Evolutionary conservation across 148 eudicot genomes (phyloP).

Genomic region (Pharnaceum exiguum): DNA sequence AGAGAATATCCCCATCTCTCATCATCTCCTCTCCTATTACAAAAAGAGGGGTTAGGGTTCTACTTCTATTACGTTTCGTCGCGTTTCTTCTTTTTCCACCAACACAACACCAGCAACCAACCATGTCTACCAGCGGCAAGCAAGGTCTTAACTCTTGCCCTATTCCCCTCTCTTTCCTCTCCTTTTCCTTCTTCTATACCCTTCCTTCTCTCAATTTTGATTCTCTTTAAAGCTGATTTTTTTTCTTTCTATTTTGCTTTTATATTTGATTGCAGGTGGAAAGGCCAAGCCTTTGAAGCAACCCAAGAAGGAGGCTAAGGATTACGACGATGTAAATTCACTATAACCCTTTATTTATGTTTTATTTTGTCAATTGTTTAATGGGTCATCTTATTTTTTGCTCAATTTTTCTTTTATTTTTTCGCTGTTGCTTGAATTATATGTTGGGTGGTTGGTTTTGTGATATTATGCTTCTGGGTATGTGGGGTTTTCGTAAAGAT

Average conservation of each 20-base stretch:
- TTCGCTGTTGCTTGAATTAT: neutral
- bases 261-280: conserved; percentile 44
- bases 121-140: conserved; percentile 59
- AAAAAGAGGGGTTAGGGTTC: neutral
- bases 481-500: no score
- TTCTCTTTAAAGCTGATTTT: neutral
- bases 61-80: neutral
- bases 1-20: neutral
- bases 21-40: neutral
- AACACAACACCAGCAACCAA: conserved; percentile 16
- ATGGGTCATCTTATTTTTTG: neutral
- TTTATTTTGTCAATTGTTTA: neutral
- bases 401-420: neutral
- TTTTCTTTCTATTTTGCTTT: neutral
- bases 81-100: neutral
- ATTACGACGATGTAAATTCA: conserved; percentile 65
- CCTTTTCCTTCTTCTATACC: neutral
- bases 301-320: conserved; percentile 72
- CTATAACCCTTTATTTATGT: neutral
- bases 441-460: neutral
- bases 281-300: conserved; percentile 92
- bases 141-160: conserved; percentile 32
- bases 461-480: no score
- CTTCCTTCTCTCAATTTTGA: conserved; percentile 4
- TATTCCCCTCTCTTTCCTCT: neutral